Conservation (phyloP, 2,329 filamentous ascomycete genomes). For the Aspergillus ochraceoroseus region DNA sequence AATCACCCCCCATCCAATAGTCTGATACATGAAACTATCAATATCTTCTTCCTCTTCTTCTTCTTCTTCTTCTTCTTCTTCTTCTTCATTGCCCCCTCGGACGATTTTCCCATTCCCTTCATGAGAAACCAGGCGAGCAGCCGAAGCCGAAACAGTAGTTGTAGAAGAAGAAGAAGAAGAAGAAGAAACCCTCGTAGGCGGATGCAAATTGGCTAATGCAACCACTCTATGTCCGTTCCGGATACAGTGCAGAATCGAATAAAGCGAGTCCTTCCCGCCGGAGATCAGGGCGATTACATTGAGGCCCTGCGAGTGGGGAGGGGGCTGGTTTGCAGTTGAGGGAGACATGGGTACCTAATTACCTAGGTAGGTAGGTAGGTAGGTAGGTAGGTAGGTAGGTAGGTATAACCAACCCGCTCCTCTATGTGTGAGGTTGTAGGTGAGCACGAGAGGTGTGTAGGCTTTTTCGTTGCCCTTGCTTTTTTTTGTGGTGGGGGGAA, state of each 20-base stretch:
- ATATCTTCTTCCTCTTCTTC: constrained; percentile 57
- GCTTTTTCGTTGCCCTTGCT: too few species aligned
- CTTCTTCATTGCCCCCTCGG: constrained; percentile 3
- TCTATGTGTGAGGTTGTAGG: too few species aligned
- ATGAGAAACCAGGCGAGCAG: too few species aligned
- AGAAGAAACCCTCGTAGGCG: too few species aligned
- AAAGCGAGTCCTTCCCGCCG: constrained; percentile 96
- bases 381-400: not conserved
- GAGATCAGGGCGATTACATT: constrained; percentile 91
- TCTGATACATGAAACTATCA: constrained; percentile 99
- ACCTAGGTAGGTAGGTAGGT: not conserved
- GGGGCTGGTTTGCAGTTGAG: constrained; percentile 33
- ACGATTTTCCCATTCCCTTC: too few species aligned
- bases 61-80: constrained; percentile 15
- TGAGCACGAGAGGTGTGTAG: too few species aligned
- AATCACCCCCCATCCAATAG: constrained; percentile 81
- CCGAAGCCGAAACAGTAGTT: too few species aligned
- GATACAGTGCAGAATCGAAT: constrained; percentile 83
- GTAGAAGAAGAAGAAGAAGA: too few species aligned
- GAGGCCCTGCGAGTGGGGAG: constrained; percentile 28
- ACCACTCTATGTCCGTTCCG: constrained; percentile 79
- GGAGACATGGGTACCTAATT: not conserved
- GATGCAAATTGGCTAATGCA: constrained; percentile 84
- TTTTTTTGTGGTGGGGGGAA: too few species aligned
- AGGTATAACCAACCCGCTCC: too few species aligned